Base-by-base conservation (phyloP, 768 basidiomycete species). In the Macrolepiota fuliginosa region DNA sequence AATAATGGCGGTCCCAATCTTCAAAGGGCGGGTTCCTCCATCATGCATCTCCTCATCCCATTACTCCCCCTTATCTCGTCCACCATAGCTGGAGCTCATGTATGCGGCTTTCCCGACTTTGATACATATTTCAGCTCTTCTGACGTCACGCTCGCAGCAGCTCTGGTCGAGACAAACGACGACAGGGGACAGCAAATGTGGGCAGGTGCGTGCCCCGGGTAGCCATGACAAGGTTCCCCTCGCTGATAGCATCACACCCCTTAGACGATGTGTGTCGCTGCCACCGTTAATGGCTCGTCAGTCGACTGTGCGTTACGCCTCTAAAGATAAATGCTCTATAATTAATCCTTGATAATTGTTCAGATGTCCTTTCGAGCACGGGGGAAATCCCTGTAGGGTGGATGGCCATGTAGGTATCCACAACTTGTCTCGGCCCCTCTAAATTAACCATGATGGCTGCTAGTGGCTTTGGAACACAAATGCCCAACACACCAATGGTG, bases 401-500 rank as follows among this genome's bases (percentile, higher is more conserved):
- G 85, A 86, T 87, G 83, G 85, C 76, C 35, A 80, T 87, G 86
- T 32, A 32, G 29, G 29, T 32, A 32, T 32, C 29, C 29, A 32
- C 29, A 32, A 32, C 29, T 32, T 7, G 7, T 7, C 29, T 85
- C 63, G 61, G 79, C 70, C 46, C 11, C 57, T 13, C n/a, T 61
- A 25, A 47, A 6, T 25, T 50, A 25, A 25, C 7, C 22, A 45
- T 53, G 12, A 46, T 37, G 17, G 22, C 50, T 24, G 66, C 10
- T 66, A 89, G 87, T 68, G 87, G 87, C 4, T 89, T 85, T 66
- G 87, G 87, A 24, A 64, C 62, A 9, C 65, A 71, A 60, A 88
- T 89, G 87, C 69, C 77, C 1, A 74, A 79, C 64, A 75, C 80
- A 5, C 81, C 84, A 0, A 90, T 92, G 88, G 85, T 92, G 62